A percentile compares a stretch with the other conserved stretches of the same genome.
Evolutionary conservation across 352 stramenopile species (phyloP).

Genomic region (Globisporangium apiculatum): DNA sequence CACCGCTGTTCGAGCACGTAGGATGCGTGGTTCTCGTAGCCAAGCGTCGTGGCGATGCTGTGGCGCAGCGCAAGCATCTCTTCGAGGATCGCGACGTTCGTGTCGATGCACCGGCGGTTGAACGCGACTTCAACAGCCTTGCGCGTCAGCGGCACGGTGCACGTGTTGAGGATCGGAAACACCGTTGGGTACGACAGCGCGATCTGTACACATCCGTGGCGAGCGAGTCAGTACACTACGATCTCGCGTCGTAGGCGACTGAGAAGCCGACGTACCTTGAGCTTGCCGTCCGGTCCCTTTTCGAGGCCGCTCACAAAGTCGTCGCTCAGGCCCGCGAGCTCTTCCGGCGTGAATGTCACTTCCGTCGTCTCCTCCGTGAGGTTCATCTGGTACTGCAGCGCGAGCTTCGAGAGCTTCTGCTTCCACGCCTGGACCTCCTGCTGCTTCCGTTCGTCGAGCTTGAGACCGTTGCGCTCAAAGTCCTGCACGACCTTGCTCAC

Average conservation of each 20-base stretch:
- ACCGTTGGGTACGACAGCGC: slow-evolving; percentile 87
- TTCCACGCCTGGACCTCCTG: slow-evolving; percentile 73
- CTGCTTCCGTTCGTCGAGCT: slow-evolving; percentile 57
- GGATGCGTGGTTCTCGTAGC: slow-evolving; percentile 79
- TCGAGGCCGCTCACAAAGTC: slow-evolving; percentile 73
- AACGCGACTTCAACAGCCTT: slow-evolving; percentile 74
- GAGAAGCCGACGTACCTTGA: slow-evolving; percentile 40
- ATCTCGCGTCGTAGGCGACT: background rate
- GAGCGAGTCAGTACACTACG: background rate
- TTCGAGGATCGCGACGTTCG: slow-evolving; percentile 76
- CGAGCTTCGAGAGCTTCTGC: slow-evolving; percentile 82
- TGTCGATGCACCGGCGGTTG: slow-evolving; percentile 79
- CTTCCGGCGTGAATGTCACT: slow-evolving; percentile 60
- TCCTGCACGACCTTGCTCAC: slow-evolving; percentile 68
- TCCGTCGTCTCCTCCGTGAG: slow-evolving; percentile 82
- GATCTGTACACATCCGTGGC: slow-evolving; percentile 21
- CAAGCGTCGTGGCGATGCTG: slow-evolving; percentile 62
- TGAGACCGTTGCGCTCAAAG: slow-evolving; percentile 84
- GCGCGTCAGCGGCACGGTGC: slow-evolving; percentile 76
- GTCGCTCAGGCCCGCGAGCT: slow-evolving; percentile 73
- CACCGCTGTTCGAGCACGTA: slow-evolving; percentile 83
- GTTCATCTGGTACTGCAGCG: slow-evolving; percentile 82
- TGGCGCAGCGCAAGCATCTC: slow-evolving; percentile 79
- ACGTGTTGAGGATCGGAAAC: slow-evolving; percentile 86
- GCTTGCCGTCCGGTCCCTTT: slow-evolving; percentile 64